phyloP scores from a whole-genome alignment of 2,329 filamentous ascomycete genomes.

The Venturia oleaginea region DNA sequence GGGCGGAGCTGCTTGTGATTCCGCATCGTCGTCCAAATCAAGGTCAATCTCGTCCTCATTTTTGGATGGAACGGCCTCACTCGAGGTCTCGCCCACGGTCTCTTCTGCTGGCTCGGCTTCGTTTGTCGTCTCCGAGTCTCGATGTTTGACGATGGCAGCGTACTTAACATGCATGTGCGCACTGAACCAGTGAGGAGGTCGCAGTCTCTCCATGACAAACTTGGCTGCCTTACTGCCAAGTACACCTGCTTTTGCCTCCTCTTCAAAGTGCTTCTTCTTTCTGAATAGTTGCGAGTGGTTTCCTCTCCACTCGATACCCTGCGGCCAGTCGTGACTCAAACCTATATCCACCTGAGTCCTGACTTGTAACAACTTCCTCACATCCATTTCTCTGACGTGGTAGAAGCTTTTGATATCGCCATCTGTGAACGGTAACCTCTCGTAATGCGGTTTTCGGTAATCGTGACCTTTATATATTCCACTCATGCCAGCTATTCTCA shows the following conservation, averaged over 20 bases:
- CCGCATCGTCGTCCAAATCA: conserved; percentile 10
- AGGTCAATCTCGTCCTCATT: conserved; percentile 28
- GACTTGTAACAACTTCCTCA: conserved; percentile 78
- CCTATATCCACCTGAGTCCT: conserved; percentile 85
- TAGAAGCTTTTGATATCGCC: conserved; percentile 77
- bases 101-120: not conserved
- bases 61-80: not conserved
- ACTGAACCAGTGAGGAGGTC: conserved; percentile 79
- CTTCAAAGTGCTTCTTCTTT: conserved; percentile 64
- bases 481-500: conserved; percentile 82
- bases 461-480: conserved; percentile 93
- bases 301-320: conserved; percentile 69
- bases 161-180: conserved; percentile 91
- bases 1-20: conserved; percentile 18
- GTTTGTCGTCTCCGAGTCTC: not conserved
- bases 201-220: conserved; percentile 69
- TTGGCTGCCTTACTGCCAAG: conserved; percentile 74
- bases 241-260: conserved; percentile 65
- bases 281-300: conserved; percentile 59
- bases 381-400: conserved; percentile 80
- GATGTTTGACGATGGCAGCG: conserved; percentile 41
- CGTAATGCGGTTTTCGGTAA: conserved; percentile 73
- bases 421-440: conserved; percentile 73
- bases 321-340: conserved; percentile 93
- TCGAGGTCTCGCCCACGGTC: not conserved